These are phyloP conservation scores for Pholiota molesta DNA, from an alignment of 768 basidiomycete genomes.

Conservation along the genomic window DNA sequence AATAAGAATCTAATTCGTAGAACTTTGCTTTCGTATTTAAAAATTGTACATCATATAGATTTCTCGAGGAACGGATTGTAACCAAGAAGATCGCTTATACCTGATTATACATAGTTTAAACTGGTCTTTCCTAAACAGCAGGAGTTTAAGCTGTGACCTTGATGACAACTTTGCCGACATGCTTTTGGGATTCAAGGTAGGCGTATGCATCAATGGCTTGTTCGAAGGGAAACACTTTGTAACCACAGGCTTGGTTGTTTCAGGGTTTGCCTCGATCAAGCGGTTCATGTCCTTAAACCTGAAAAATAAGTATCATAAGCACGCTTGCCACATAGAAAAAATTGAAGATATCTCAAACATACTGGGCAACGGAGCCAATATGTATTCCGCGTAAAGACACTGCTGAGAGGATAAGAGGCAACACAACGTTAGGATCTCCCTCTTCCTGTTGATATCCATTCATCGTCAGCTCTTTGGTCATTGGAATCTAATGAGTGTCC, in stretches of 20 bases:
- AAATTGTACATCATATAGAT: not conserved
- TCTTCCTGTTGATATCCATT: conserved; percentile 20
- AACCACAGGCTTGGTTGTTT: conserved; percentile 50
- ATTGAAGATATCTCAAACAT: conserved; percentile 29
- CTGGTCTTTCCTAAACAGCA: not conserved
- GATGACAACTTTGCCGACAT: conserved; percentile 67
- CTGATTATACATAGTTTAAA: not conserved
- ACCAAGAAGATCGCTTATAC: not conserved
- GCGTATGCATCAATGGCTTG: conserved; percentile 53
- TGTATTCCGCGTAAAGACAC: conserved; percentile 53
- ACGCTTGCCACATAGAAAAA: not conserved
- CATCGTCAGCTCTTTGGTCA: not conserved
- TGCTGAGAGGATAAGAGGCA: conserved; percentile 39
- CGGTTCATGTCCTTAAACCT: conserved; percentile 60
- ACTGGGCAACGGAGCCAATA: conserved; percentile 60
- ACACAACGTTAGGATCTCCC: conserved; percentile 32
- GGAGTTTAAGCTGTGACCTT: conserved; percentile 33
- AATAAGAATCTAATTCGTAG: not conserved
- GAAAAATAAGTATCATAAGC: not conserved
- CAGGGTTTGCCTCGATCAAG: conserved; percentile 44
- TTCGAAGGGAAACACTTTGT: conserved; percentile 63
- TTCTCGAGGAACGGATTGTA: conserved; percentile 4
- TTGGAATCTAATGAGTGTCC: not conserved
- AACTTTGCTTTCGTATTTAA: not conserved
- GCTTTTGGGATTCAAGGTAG: conserved; percentile 55